Evolutionary conservation across 805 yeast genomes (phyloP).

Genomic region (Nematodospora valgi): DNA sequence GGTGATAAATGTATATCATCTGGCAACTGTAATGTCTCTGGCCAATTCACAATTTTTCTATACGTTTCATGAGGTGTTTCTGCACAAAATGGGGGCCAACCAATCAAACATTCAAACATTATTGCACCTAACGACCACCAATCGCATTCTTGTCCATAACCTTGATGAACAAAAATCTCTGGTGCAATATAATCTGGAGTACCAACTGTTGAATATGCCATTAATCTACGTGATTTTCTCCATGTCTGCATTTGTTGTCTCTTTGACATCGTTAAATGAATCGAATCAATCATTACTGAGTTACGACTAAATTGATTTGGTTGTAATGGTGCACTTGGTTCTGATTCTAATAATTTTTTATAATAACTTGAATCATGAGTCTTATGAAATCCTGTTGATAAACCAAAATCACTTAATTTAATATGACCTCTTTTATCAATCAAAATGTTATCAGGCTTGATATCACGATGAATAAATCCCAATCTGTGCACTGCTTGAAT

Average conservation of each 20-base stretch:
- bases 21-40: constrained; percentile 81
- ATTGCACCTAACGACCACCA: constrained; percentile 98
- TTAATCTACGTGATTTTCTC: constrained; percentile 85
- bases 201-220: constrained; percentile 97
- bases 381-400: constrained; percentile 88
- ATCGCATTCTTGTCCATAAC: constrained; percentile 95
- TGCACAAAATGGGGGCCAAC: constrained; percentile 97
- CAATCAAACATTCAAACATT: constrained; percentile 93
- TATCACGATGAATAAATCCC: constrained; percentile 95
- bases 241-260: constrained; percentile 94
- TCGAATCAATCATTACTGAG: constrained; percentile 88
- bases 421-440: constrained; percentile 77
- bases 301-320: constrained; percentile 46
- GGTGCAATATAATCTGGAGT: constrained; percentile 97
- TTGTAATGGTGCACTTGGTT: constrained; percentile 29
- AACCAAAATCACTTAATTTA: constrained; percentile 71
- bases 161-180: constrained; percentile 87
- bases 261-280: constrained; percentile 91
- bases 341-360: constrained; percentile 69
- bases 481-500: constrained; percentile 90
- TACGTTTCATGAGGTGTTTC: constrained; percentile 94
- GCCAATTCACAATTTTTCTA: constrained; percentile 87
- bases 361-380: constrained; percentile 90
- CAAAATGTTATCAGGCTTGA: constrained; percentile 93
- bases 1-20: constrained; percentile 87